Base-by-base conservation (phyloP, 768 basidiomycete species). In the Leucosporidium scottii region DNA sequence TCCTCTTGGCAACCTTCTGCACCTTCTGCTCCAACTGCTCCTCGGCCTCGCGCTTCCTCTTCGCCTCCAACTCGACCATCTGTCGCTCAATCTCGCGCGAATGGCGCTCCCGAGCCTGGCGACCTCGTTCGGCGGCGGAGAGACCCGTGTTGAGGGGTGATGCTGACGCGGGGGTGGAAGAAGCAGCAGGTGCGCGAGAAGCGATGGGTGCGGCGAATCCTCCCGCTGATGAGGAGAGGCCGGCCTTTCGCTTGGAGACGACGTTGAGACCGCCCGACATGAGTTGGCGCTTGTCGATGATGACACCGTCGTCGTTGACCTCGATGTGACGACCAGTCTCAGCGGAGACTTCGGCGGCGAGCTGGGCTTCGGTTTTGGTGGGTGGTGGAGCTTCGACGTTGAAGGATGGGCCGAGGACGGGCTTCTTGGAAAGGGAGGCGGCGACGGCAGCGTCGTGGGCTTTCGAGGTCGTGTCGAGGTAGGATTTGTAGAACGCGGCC, bases 281-380 rank as follows among this genome's bases (percentile, higher is more conserved):
- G 12, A 99, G 81, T 61, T 93, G 90, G 64, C 93, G 87, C 76
- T 93, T 93, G 80, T 99, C 96, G 58, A 99, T 88, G 56, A 98
- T 93, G 77, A 93, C 90, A 74, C 93, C 93, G 74, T 97, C 93
- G 78, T 98, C 94, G 78, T 98, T 98, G 44, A 97, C 80, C 78
- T 97, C 94, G 44, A 99, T 87, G 17, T 86, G 82, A 77, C 89
- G 89, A 28, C 93, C 93, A 75, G 88, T 82, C 66, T 82, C 84
- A 72, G 82, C 81, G 21, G 91, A 91, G 54, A 83, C 74, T 54
- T 78, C 83, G 27, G 53, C 57, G 28, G 89, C 91, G 31, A 91
- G 82, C 74, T 91, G 87, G 34, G 84, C 74, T 78, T 94, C 92
- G 48, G 89, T 86, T 73, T 83, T 78, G 54, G 50, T 57, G 51